Evolutionary conservation across 305 asterid genomes (phyloP).

Genomic region (Fraxinus nigra): DNA sequence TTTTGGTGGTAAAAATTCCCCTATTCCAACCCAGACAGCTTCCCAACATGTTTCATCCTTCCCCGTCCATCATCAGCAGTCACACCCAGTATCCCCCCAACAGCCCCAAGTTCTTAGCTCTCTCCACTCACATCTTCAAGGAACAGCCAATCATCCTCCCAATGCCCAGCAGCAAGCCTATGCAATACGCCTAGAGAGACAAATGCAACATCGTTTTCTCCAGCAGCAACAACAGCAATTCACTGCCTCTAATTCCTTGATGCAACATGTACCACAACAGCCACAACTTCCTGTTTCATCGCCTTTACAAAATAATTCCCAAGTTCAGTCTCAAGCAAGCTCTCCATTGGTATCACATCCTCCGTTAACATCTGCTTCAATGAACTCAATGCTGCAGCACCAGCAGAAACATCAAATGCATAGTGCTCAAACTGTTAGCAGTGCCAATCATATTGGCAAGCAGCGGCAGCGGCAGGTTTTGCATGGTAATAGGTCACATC

Average conservation of each 20-base stretch:
- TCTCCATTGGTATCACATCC: slow-evolving; percentile 43
- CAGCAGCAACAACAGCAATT: slow-evolving; percentile 40
- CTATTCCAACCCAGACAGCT: slow-evolving; percentile 46
- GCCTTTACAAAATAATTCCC: slow-evolving; percentile 47
- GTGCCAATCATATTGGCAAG: slow-evolving; percentile 47
- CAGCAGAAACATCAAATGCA: slow-evolving; percentile 54
- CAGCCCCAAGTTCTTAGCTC: slow-evolving; percentile 50
- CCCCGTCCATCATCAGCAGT: slow-evolving; percentile 42
- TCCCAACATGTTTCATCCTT: slow-evolving; percentile 46
- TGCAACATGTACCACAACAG: slow-evolving; percentile 46
- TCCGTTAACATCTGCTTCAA: slow-evolving; percentile 40
- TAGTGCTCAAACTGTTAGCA: slow-evolving; percentile 46
- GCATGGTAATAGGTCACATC: slow-evolving; percentile 60
- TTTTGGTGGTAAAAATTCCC: slow-evolving; percentile 51
- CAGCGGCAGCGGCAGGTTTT: slow-evolving; percentile 50
- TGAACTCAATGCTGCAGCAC: slow-evolving; percentile 50
- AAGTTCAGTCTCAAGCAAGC: slow-evolving; percentile 44
- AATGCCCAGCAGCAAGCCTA: slow-evolving; percentile 61
- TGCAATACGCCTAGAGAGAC: slow-evolving; percentile 60
- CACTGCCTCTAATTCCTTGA: slow-evolving; percentile 38
- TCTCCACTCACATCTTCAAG: slow-evolving; percentile 55
- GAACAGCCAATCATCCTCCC: slow-evolving; percentile 43
- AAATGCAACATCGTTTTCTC: slow-evolving; percentile 45
- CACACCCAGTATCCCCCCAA: slow-evolving; percentile 54
- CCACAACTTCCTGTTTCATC: slow-evolving; percentile 51